A percentile compares a stretch with the other conserved stretches of the same genome.
phyloP scores from a whole-genome alignment of 139 green algal species.

The Pseudopediastrum boryanum region DNA sequence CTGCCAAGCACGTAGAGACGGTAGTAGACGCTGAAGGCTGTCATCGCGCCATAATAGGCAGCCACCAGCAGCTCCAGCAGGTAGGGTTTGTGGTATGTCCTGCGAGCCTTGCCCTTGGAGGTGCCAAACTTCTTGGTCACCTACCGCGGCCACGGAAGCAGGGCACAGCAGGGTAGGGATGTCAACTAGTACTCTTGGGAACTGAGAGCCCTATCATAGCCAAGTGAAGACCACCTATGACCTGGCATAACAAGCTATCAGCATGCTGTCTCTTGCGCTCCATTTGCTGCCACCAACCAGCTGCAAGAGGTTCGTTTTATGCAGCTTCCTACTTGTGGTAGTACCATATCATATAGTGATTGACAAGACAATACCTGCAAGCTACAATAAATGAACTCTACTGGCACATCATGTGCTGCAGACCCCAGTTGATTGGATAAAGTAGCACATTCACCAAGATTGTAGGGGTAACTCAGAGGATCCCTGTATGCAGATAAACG shows the following conservation, averaged over 20 bases:
- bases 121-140: conserved; percentile 44
- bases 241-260: neutral
- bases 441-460: too few species aligned
- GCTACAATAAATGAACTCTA: too few species aligned
- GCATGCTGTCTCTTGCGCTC: neutral
- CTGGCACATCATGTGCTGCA: too few species aligned
- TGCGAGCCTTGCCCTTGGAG: neutral
- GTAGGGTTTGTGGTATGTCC: conserved; percentile 31
- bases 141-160: neutral
- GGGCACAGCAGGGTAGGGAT: neutral
- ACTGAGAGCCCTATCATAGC: too few species aligned
- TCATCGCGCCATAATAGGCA: neutral
- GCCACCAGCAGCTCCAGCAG: conserved; percentile 24
- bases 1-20: conserved; percentile 25
- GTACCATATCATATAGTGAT: too few species aligned
- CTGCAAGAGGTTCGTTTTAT: conserved; percentile 4
- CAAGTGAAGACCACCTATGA: too few species aligned
- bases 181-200: too few species aligned
- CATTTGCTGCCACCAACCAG: neutral
- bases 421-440: too few species aligned
- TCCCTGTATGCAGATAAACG: neutral
- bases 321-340: conserved; percentile 10
- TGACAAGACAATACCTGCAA: too few species aligned
- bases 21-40: conserved; percentile 9
- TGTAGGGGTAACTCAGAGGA: too few species aligned